Evolutionary conservation across 2,329 filamentous ascomycete species (phyloP).

Genomic region (Ascochyta lentis): DNA sequence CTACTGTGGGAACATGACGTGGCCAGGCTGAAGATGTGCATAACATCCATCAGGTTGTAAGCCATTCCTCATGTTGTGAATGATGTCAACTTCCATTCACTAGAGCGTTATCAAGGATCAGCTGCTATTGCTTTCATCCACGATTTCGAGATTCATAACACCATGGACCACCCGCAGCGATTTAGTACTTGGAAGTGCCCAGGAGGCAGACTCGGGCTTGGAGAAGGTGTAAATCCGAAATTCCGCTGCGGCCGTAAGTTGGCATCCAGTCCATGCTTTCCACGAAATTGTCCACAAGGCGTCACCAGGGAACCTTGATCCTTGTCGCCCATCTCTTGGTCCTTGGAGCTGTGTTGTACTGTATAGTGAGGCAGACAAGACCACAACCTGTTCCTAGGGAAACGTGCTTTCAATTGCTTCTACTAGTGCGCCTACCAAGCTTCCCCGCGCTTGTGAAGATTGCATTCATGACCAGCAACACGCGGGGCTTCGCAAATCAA

Average conservation of each 20-base stretch:
- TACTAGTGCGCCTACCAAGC: neutral
- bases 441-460: constrained; percentile 3
- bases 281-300: neutral
- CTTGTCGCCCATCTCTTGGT: neutral
- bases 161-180: neutral
- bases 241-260: neutral
- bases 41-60: neutral
- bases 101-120: neutral
- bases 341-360: neutral
- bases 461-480: neutral
- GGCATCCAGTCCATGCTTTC: neutral
- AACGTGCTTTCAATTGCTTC: constrained; percentile 5
- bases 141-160: neutral
- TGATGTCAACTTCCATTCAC: neutral
- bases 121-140: neutral
- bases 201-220: constrained; percentile 3
- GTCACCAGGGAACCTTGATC: neutral
- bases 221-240: neutral
- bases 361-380: neutral
- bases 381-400: neutral
- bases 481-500: neutral
- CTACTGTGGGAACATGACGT: neutral
- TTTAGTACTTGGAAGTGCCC: neutral
- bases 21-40: neutral
- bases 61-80: neutral